Evolutionary conservation across 2,329 filamentous ascomycete species (phyloP).

Genomic region (Stagonosporopsis vannaccii): DNA sequence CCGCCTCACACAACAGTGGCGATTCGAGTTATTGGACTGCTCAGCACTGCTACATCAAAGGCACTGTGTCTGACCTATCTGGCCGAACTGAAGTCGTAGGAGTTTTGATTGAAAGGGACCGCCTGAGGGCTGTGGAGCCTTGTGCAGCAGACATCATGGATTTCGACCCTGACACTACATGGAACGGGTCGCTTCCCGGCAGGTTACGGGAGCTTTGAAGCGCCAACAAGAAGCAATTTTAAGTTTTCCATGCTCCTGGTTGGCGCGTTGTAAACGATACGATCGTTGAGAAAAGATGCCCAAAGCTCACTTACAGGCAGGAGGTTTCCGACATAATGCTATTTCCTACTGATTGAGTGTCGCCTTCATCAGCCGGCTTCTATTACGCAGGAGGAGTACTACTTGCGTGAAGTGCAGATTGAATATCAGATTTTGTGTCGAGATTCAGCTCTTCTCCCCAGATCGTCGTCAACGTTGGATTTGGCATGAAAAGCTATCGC

Average conservation of each 20-base stretch:
- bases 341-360: no score
- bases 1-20: not conserved
- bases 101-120: not conserved
- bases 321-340: not conserved
- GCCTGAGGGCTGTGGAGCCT: not conserved
- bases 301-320: not conserved
- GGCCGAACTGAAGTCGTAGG: not conserved
- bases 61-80: not conserved
- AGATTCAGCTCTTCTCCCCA: not conserved
- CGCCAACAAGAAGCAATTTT: not conserved
- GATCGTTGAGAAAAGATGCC: not conserved
- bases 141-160: not conserved
- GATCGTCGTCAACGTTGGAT: not conserved
- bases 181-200: not conserved
- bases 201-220: not conserved
- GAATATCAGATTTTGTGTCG: not conserved
- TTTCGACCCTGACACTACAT: not conserved
- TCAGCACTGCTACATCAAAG: not conserved
- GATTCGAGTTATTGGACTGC: not conserved
- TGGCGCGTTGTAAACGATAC: not conserved
- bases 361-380: no score
- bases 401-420: not conserved
- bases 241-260: not conserved
- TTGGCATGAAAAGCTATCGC: not conserved
- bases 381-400: no score